Evolutionary conservation across 2,329 filamentous ascomycete species (phyloP), one percentile per base, ranked within the genome.

Genomic region (Paracorniculantispora psalliotae): DNA sequence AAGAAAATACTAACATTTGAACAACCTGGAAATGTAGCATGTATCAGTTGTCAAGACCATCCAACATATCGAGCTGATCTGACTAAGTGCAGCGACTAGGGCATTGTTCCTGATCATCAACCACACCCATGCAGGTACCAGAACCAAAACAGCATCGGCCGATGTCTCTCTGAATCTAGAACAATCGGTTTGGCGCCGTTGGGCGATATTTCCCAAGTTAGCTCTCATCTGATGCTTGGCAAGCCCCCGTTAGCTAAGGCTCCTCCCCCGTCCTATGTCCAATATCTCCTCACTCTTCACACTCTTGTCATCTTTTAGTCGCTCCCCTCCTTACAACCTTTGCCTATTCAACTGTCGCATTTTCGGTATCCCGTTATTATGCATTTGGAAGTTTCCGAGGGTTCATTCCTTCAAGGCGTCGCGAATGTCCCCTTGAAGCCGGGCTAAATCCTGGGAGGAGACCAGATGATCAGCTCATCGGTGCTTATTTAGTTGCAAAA

Each of bases 381-480:
- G 7, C 10, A 37, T 37, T 37, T 9, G 33, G 33, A 8, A 37
- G 33, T 13, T 15, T 15, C 33, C 33, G 33, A 37, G 17, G 7
- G 33, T 3, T 8, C 17, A 37, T 37, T 37, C 33, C 33, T 37
- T 8, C 33, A 8, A 4, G 4, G 10, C 33, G 12, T 37, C 17
- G 17, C 30, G 17, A 37, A 37, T 26, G 46, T 26, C 46, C 21
- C 23, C 23, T 28, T 48, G 19, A 28, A 26, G 52, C 88, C 86
- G 1, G 81, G 82, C 35, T 69, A 4, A 87, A 72, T 63, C 81
- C 75, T 13, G 71, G 72, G 26, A 81, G 71, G n/a, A n/a, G n/a
- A 37, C 33, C 12, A 13, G 30, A 4, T 3, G 33, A 15, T 12
- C 6, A 37, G 10, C 33, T 15, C 12, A 15, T 12, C 12, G 33